phyloP scores from a whole-genome alignment of 2,329 filamentous ascomycete species.

The Colletotrichum liriopes region DNA sequence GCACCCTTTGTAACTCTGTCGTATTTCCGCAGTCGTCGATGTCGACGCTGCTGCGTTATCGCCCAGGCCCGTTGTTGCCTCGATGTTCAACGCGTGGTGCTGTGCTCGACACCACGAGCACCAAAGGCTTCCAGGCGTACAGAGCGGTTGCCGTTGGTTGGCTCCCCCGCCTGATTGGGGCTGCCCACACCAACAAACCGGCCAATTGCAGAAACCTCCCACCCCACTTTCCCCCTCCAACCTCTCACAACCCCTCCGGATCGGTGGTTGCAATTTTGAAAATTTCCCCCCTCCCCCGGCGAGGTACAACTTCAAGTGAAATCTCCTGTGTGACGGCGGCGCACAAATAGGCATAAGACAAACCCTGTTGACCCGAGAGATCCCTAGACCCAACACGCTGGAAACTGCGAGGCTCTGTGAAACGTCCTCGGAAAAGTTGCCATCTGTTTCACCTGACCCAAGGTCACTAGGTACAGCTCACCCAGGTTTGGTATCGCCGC shows the following conservation, averaged over 20 bases:
- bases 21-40: not conserved
- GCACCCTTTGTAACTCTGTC: not conserved
- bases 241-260: slow-evolving; percentile 10
- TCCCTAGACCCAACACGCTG: not conserved
- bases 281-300: not conserved
- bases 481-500: not conserved
- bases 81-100: not conserved
- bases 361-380: not conserved
- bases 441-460: not conserved
- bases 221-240: slow-evolving; percentile 7
- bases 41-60: not conserved
- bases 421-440: slow-evolving; percentile 1
- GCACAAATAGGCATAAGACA: not conserved
- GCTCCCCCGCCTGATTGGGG: not conserved
- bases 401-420: not conserved
- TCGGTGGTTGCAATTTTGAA: not conserved
- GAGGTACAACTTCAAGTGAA: slow-evolving; percentile 9
- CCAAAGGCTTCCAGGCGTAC: not conserved
- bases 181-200: slow-evolving; percentile 1
- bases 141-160: slow-evolving; percentile 3
- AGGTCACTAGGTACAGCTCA: slow-evolving; percentile 2
- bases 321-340: not conserved
- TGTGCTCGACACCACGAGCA: not conserved
- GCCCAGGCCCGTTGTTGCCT: too few relatives aligned
- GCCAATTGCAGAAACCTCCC: slow-evolving; percentile 6